These are phyloP conservation scores for Boletus patriciae DNA, from an alignment of 768 basidiomycete species.

Conservation along the genomic window DNA sequence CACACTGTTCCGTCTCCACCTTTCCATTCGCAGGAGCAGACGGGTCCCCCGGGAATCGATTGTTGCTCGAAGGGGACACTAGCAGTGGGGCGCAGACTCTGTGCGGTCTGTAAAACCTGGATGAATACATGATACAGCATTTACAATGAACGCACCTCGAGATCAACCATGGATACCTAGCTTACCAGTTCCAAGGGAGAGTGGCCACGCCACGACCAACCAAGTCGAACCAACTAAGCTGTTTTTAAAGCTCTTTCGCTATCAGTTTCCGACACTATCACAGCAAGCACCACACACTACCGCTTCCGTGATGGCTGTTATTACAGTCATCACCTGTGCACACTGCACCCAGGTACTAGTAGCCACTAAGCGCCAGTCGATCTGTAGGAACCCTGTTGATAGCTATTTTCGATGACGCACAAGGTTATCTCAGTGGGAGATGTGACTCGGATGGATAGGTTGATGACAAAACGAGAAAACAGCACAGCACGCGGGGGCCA, in stretches of 20 bases:
- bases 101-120: neutral
- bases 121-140: neutral
- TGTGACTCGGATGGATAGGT: too few species aligned
- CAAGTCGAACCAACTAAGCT: neutral
- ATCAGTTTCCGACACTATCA: neutral
- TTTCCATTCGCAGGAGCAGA: constrained; percentile 9
- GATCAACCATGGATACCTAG: neutral
- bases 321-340: too few species aligned
- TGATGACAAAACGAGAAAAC: too few species aligned
- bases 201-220: neutral
- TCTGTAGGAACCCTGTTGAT: too few species aligned
- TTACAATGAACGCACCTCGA: too few species aligned
- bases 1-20: neutral
- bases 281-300: constrained; percentile 22
- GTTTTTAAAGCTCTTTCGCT: neutral
- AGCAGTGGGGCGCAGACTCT: neutral
- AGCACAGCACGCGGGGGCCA: too few species aligned
- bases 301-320: constrained; percentile 7
- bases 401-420: too few species aligned
- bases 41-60: neutral
- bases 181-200: too few species aligned
- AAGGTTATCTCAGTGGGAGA: too few species aligned
- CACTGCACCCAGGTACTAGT: too few species aligned
- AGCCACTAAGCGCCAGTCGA: too few species aligned
- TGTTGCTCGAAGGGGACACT: neutral